A percentile compares a stretch with the other conserved stretches of the same genome.
Conservation (phyloP, 441 rosid species). For the Gossypium trilobum region DNA sequence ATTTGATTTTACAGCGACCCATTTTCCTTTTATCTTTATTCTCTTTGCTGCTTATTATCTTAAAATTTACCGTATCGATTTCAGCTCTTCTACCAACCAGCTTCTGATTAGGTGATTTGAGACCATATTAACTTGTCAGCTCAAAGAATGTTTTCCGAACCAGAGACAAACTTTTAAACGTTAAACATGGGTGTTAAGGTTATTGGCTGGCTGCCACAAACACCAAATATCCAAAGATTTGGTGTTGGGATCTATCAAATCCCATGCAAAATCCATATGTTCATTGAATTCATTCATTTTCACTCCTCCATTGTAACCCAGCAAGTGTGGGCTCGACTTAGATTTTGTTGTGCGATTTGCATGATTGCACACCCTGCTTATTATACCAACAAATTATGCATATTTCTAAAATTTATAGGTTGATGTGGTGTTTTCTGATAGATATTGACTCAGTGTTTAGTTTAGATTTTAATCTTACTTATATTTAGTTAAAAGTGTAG, state of each 20-base stretch:
- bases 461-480: too few species aligned
- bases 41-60: background rate
- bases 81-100: background rate
- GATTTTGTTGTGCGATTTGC: conserved; percentile 5
- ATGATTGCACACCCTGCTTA: background rate
- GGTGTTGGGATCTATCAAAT: background rate
- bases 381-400: background rate
- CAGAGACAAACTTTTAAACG: background rate
- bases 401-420: background rate
- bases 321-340: background rate
- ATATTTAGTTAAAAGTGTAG: too few species aligned
- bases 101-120: background rate
- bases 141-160: background rate
- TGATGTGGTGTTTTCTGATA: too few species aligned
- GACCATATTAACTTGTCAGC: conserved; percentile 2
- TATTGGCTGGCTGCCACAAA: background rate
- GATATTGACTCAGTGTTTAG: too few species aligned
- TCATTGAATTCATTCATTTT: conserved; percentile 11
- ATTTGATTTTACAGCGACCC: background rate
- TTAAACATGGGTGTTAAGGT: background rate
- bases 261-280: background rate
- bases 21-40: conserved; percentile 7
- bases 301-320: background rate
- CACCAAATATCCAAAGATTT: background rate
- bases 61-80: background rate